Conservation (phyloP, 805 yeast genomes). For the Pichia kluyveri region DNA sequence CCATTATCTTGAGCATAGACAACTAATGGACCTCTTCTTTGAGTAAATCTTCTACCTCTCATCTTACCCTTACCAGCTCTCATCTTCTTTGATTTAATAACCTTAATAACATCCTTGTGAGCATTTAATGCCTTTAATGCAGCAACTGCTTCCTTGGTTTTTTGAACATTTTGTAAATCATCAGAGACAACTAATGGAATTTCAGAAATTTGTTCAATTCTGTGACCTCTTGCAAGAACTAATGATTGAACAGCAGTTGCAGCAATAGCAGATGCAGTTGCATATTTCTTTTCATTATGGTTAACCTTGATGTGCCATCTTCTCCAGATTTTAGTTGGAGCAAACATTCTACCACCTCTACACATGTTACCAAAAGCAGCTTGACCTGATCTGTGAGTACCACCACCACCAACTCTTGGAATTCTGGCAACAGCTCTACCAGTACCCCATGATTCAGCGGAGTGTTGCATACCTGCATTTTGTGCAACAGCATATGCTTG, state of each 20-base stretch:
- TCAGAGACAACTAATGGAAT: slow-evolving; percentile 94
- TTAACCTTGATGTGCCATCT: slow-evolving; percentile 99
- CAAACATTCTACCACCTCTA: slow-evolving; percentile 99
- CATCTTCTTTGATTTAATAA: slow-evolving; percentile 94
- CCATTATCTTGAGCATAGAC: slow-evolving; percentile 98
- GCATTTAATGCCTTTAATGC: slow-evolving; percentile 98
- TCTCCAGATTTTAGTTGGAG: slow-evolving; percentile 99
- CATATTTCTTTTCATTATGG: slow-evolving; percentile 99
- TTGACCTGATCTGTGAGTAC: slow-evolving; percentile 99
- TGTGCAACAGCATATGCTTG: slow-evolving; percentile 99
- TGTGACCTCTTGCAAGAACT: slow-evolving; percentile 99
- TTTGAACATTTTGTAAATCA: slow-evolving; percentile 85
- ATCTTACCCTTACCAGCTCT: slow-evolving; percentile 99
- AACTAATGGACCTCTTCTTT: slow-evolving; percentile 99
- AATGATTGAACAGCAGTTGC: slow-evolving; percentile 97
- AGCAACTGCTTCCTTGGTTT: slow-evolving; percentile 99
- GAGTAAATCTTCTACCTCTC: slow-evolving; percentile 99
- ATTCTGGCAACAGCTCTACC: slow-evolving; percentile 99
- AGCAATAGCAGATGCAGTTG: slow-evolving; percentile 99
- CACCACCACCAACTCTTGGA: slow-evolving; percentile 99
- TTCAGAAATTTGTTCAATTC: slow-evolving; percentile 96
- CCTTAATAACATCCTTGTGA: slow-evolving; percentile 96
- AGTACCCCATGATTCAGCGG: slow-evolving; percentile 99
- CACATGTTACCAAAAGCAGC: slow-evolving; percentile 99
- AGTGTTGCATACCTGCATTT: slow-evolving; percentile 99